Evolutionary conservation across 2,329 filamentous ascomycete species (phyloP), one percentile per base, ranked within the genome.

Genomic region (Paraphaeosphaeria sporulosa): DNA sequence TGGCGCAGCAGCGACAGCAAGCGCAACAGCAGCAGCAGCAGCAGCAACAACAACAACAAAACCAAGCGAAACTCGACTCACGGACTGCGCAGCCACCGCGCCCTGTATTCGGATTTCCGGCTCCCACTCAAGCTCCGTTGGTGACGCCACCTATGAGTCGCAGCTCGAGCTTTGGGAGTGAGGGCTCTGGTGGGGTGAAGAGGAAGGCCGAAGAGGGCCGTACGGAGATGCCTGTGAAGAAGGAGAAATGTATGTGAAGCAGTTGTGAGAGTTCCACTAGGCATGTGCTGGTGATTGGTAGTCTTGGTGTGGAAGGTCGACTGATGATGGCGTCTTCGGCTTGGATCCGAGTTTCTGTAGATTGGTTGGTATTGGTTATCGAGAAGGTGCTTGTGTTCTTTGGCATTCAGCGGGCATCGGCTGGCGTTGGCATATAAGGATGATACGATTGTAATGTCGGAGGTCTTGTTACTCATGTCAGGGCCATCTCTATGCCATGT

Each of bases 71-170:
- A 13, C 25, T 36, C 50, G 61, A 61, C 25, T 51, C 7, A 12
- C 61, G 56, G 43, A 55, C 32, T 10, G 38, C 12, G 2, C 36
- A 44, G 6, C 7, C 30, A 4, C 47, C 38, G 30, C 32, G 15
- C 9, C 25, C 47, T 27, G 56, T 47, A 12, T 27, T 38, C 21
- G 56, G 56, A 13, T 52, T 43, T n/a, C 34, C 56, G 6, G 48
- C 56, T 10, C 43, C 43, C 8, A 57, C 50, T 21, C 64, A 70
- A 57, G 66, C 60, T 13, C 46, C 64, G 23, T 40, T 64, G 50
- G 59, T 61, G 12, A 74, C 71, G 38, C 73, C 72, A 21, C 72
- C 72, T 2, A 71, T 72, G 71, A 74, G 71, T 58, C 60, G 72
- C 12, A 70, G 67, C 53, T 64, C 62, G 42, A 76, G 72, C 49